phyloP scores from a whole-genome alignment of 2,329 filamentous ascomycete species.

The Ophiocordyceps unilateralis region DNA sequence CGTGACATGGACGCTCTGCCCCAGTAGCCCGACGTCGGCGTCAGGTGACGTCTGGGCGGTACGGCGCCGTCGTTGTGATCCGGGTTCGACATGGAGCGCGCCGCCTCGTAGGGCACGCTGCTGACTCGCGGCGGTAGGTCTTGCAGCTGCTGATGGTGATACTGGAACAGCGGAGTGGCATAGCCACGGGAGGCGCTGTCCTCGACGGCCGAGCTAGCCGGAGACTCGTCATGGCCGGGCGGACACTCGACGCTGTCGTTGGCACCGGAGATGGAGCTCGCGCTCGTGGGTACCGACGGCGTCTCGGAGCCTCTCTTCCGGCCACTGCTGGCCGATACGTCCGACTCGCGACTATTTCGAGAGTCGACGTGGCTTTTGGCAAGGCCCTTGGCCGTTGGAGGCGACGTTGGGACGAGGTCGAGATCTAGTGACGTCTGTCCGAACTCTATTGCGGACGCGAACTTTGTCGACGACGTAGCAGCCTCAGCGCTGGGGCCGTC shows the following conservation, averaged over 20 bases:
- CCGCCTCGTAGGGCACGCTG: constrained; percentile 24
- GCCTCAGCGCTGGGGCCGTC: constrained; percentile 2
- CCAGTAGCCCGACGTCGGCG: constrained; percentile 36
- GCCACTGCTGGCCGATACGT: constrained; percentile 29
- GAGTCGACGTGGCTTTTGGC: constrained; percentile 18
- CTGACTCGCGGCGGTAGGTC: constrained; percentile 22
- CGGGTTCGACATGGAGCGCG: constrained; percentile 29
- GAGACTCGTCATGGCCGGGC: constrained; percentile 23
- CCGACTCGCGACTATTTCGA: constrained; percentile 35
- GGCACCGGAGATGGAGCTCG: constrained; percentile 34
- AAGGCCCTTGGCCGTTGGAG: constrained; percentile 13
- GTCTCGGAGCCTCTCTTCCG: constrained; percentile 30
- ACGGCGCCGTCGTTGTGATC: constrained; percentile 32
- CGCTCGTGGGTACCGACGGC: constrained; percentile 37
- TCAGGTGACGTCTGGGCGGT: constrained; percentile 42
- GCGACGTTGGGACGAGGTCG: constrained; percentile 6
- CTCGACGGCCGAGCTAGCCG: constrained; percentile 32
- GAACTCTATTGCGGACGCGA: constrained; percentile 4
- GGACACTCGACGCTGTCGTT: constrained; percentile 29
- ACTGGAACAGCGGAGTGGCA: constrained; percentile 40
- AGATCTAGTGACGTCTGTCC: constrained; percentile 5
- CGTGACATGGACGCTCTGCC: constrained; percentile 44
- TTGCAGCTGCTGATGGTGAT: constrained; percentile 39
- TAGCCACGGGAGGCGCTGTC: constrained; percentile 22
- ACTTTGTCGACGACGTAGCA: too few relatives aligned